Percentiles rank a stretch among this genome's conserved stretches.
These are phyloP conservation scores for Mycena belliarum DNA, from an alignment of 768 basidiomycete genomes.

Conservation along the genomic window DNA sequence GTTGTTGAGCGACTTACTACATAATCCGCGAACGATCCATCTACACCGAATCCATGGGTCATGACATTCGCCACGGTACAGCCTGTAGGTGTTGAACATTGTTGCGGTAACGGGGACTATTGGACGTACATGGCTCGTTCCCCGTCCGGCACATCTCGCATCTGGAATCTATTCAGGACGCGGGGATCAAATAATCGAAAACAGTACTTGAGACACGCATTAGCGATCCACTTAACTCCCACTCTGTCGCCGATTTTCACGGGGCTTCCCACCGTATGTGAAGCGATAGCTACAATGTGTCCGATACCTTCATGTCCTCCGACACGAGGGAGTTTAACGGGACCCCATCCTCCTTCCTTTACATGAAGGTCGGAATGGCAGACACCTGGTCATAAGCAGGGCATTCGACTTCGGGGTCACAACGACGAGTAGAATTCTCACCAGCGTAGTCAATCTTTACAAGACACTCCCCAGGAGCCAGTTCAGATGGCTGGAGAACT, in stretches of 20 bases:
- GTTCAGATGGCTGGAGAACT: constrained; percentile 56
- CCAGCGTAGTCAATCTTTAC: constrained; percentile 71
- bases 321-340: constrained; percentile 55
- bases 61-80: constrained; percentile 45
- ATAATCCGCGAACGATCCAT: constrained; percentile 74
- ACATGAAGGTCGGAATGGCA: constrained; percentile 82
- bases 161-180: constrained; percentile 22
- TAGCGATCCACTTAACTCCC: constrained; percentile 72
- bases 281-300: constrained; percentile 73
- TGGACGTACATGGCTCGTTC: constrained; percentile 44
- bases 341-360: constrained; percentile 67
- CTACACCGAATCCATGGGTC: constrained; percentile 61
- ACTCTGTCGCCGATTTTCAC: constrained; percentile 76
- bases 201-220: constrained; percentile 38
- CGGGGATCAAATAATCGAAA: neutral
- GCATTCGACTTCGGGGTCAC: neutral
- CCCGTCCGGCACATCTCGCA: constrained; percentile 77
- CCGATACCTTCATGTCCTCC: constrained; percentile 86
- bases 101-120: neutral
- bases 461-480: constrained; percentile 66
- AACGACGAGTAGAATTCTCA: constrained; percentile 26
- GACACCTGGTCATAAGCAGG: constrained; percentile 27
- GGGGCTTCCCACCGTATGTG: constrained; percentile 44
- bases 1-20: constrained; percentile 36
- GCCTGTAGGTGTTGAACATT: constrained; percentile 30